These are phyloP conservation scores for Penicillium canariense DNA, from an alignment of 495 filamentous ascomycete species.

Conservation along the genomic window DNA sequence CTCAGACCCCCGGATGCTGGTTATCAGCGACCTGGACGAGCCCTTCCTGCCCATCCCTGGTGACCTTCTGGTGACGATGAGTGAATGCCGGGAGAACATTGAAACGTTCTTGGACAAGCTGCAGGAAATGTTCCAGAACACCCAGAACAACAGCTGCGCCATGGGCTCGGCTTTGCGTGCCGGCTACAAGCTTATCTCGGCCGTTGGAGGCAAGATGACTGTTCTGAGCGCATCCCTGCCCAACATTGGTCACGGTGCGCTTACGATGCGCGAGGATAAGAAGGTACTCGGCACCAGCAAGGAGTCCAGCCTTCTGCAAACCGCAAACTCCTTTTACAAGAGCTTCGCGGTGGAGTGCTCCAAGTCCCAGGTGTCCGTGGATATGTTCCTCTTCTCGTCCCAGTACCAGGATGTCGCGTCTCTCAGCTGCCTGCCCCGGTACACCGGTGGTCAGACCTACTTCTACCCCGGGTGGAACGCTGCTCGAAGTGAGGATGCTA, in stretches of 20 bases:
- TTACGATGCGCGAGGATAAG: conserved; percentile 95
- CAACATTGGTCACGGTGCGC: conserved; percentile 85
- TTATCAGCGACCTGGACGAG: conserved; percentile 94
- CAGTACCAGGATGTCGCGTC: conserved; percentile 97
- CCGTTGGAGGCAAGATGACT: conserved; percentile 89
- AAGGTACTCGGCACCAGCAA: conserved; percentile 93
- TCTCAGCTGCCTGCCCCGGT: conserved; percentile 88
- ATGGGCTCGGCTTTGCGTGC: conserved; percentile 92
- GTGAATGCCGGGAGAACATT: conserved; percentile 84
- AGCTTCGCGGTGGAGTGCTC: conserved; percentile 98
- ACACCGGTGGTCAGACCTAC: conserved; percentile 96
- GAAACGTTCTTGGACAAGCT: conserved; percentile 88
- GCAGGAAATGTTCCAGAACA: conserved; percentile 95
- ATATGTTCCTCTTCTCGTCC: conserved; percentile 98
- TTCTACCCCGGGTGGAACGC: conserved; percentile 99
- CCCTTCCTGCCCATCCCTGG: conserved; percentile 93
- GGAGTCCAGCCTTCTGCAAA: conserved; percentile 83
- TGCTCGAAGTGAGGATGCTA: conserved; percentile 85
- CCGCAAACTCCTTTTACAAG: conserved; percentile 95
- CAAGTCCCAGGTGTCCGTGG: conserved; percentile 96
- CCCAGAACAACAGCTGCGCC: conserved; percentile 77
- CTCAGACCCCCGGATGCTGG: conserved; percentile 83
- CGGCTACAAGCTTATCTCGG: conserved; percentile 91
- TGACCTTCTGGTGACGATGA: conserved; percentile 87
- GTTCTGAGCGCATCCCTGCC: conserved; percentile 87